Evolutionary conservation across 352 stramenopile species (phyloP).

Genomic region (Plasmopara viticola): DNA sequence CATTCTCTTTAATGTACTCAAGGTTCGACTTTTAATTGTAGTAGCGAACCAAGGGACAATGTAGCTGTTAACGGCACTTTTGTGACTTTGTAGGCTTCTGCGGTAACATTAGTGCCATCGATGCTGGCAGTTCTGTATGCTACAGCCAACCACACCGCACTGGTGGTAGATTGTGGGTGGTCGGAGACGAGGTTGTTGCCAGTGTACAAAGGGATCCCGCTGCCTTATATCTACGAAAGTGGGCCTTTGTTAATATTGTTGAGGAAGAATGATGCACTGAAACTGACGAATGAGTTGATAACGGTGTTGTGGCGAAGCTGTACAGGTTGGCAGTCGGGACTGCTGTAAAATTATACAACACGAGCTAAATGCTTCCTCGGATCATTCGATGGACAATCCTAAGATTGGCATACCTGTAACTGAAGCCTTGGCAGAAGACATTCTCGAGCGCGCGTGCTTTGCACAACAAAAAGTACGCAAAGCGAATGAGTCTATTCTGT

Average conservation of each 20-base stretch:
- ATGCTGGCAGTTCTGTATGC: conserved; percentile 61
- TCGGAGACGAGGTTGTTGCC: conserved; percentile 65
- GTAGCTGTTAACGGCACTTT: conserved; percentile 1
- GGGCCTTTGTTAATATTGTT: neutral
- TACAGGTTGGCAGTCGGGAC: conserved; percentile 33
- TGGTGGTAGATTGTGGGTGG: conserved; percentile 78
- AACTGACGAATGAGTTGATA: neutral
- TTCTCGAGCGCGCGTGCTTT: conserved; percentile 75
- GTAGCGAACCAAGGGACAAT: neutral
- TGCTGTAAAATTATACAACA: conserved; percentile 38
- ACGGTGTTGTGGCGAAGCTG: conserved; percentile 23
- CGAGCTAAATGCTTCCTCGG: conserved; percentile 20
- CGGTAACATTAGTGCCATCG: conserved; percentile 62
- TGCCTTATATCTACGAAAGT: conserved; percentile 69
- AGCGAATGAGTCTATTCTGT: neutral
- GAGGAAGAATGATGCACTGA: neutral
- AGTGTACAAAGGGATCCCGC: conserved; percentile 76
- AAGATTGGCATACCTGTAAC: conserved; percentile 9
- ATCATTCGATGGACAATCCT: conserved; percentile 22
- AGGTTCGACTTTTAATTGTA: conserved; percentile 21
- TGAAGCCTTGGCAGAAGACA: conserved; percentile 39
- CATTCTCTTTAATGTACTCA: conserved; percentile 57
- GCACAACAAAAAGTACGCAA: conserved; percentile 39
- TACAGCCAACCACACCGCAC: conserved; percentile 63
- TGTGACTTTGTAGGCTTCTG: conserved; percentile 28